These are phyloP conservation scores for Meyerozyma smithsonii DNA, from an alignment of 1,139 yeast genomes.

Conservation along the genomic window DNA sequence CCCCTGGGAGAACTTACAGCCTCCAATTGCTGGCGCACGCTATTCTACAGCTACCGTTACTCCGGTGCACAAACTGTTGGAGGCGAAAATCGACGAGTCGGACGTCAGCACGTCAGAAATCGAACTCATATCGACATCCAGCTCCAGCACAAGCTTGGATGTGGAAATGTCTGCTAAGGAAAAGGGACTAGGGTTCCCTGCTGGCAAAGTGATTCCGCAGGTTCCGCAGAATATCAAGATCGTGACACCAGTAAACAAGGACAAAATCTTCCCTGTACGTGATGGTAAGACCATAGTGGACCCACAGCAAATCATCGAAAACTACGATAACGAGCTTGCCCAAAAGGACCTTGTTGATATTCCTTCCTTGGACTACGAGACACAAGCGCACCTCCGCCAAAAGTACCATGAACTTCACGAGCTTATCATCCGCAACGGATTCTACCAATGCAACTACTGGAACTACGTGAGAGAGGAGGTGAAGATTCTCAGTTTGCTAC, in stretches of 20 bases:
- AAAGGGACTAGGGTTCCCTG: slow-evolving; percentile 33
- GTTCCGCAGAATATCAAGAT: slow-evolving; percentile 44
- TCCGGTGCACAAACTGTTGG: slow-evolving; percentile 3
- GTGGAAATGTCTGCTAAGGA: slow-evolving; percentile 4
- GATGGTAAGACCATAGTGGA: slow-evolving; percentile 39
- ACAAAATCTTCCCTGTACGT: slow-evolving; percentile 33
- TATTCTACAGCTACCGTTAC: slow-evolving; percentile 23
- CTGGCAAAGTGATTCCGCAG: slow-evolving; percentile 37
- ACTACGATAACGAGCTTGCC: slow-evolving; percentile 54
- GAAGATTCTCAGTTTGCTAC: slow-evolving; percentile 53
- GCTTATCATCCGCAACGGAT: slow-evolving; percentile 51
- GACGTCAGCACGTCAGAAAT: slow-evolving; percentile 12
- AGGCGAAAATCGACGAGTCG: slow-evolving; percentile 7
- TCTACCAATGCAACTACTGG: slow-evolving; percentile 70
- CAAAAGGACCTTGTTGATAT: slow-evolving; percentile 48
- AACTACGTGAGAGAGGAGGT: slow-evolving; percentile 62
- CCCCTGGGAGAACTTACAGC: slow-evolving; percentile 69
- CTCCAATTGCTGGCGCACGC: slow-evolving; percentile 84
- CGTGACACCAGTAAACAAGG: slow-evolving; percentile 32
- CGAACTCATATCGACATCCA: slow-evolving; percentile 12
- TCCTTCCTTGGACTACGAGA: slow-evolving; percentile 63
- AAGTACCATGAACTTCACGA: slow-evolving; percentile 62
- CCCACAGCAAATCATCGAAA: slow-evolving; percentile 50
- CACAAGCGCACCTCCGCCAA: slow-evolving; percentile 53
- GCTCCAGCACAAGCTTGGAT: slow-evolving; percentile 9